Evolutionary conservation across 1,284 basidiomycete species (phyloP), one percentile per base, ranked within the genome.

Genomic region (Schizophyllum amplum): DNA sequence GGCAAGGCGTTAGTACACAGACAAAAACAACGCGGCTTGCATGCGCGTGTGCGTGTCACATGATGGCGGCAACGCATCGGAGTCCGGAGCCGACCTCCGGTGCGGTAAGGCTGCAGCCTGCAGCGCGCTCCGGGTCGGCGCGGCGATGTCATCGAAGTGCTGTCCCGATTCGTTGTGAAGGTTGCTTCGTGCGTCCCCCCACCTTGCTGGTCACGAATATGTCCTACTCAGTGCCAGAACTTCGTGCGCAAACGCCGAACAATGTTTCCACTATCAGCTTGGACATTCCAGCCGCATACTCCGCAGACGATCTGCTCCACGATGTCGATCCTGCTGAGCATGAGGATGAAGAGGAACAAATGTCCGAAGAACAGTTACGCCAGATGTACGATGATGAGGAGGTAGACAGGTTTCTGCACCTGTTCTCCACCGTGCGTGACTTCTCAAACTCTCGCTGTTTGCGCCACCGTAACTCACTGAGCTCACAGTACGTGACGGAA

Each of bases 301-400:
- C 11, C 11, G 42, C 11, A 11, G 42, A 46, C n/a, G 42, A 11
- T 46, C 42, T 11, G 42, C 42, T 11, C 11, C 11, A 11, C 42
- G 11, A 11, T 17, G 22, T 23, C 49, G 22, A 51, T 9, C 27
- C 56, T 3, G 56, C 58, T 15, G 62, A 66, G 52, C n/a, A n/a
- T n/a, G n/a, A n/a, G n/a, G n/a, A n/a, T n/a, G n/a, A n/a, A n/a
- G 42, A 22, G 6, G 47, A 62, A 54, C 62, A 69, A 47, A 60
- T 74, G 48, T 66, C 68, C n/a, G 74, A 77, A 61, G 60, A 65
- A 51, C 71, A 82, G 60, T 71, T 86, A 22, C 70, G 83, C 47
- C 75, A 80, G 54, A 61, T 82, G 24, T 85, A 83, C 59, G 83
- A 86, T 24, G 74, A 78, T 55, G 83, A 85, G 66, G 83, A 86